Conservation (phyloP, 768 basidiomycete species). For the Gyrodon lividus region DNA sequence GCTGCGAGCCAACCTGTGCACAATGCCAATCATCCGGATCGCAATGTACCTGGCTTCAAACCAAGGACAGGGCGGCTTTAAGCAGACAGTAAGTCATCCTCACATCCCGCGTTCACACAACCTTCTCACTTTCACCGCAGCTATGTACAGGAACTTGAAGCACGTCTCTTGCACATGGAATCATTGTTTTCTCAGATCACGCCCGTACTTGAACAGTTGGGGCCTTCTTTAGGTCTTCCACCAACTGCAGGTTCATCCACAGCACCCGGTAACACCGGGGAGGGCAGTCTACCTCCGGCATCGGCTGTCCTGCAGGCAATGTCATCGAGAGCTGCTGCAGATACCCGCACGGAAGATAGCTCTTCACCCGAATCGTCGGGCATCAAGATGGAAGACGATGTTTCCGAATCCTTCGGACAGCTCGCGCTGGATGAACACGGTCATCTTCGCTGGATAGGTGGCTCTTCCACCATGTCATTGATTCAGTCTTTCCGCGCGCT, state of each 20-base stretch:
- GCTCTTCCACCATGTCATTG: constrained; percentile 89
- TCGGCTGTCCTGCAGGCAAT: constrained; percentile 35
- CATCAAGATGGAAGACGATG: constrained; percentile 57
- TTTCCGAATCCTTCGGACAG: constrained; percentile 84
- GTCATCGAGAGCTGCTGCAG: constrained; percentile 37
- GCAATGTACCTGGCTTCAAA: constrained; percentile 87
- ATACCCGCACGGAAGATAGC: constrained; percentile 32
- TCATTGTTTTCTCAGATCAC: constrained; percentile 80
- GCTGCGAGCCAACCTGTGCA: constrained; percentile 80
- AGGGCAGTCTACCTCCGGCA: constrained; percentile 22
- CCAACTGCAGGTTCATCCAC: constrained; percentile 33
- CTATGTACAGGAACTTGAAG: constrained; percentile 91
- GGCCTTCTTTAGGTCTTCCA: constrained; percentile 50
- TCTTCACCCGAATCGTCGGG: constrained; percentile 34
- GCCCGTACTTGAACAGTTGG: constrained; percentile 73
- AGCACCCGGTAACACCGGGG: constrained; percentile 10
- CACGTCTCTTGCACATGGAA: constrained; percentile 85
- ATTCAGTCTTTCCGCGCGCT: constrained; percentile 83
- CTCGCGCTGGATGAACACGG: constrained; percentile 87
- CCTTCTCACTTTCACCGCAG: constrained; percentile 38
- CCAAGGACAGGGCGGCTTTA: constrained; percentile 85
- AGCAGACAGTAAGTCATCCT: constrained; percentile 74
- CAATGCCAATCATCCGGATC: constrained; percentile 75
- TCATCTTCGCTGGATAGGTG: constrained; percentile 89
- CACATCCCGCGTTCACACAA: constrained; percentile 2